These are phyloP conservation scores for Aspergillus novoparasiticus DNA, from an alignment of 2,329 filamentous ascomycete species.

Conservation along the genomic window DNA sequence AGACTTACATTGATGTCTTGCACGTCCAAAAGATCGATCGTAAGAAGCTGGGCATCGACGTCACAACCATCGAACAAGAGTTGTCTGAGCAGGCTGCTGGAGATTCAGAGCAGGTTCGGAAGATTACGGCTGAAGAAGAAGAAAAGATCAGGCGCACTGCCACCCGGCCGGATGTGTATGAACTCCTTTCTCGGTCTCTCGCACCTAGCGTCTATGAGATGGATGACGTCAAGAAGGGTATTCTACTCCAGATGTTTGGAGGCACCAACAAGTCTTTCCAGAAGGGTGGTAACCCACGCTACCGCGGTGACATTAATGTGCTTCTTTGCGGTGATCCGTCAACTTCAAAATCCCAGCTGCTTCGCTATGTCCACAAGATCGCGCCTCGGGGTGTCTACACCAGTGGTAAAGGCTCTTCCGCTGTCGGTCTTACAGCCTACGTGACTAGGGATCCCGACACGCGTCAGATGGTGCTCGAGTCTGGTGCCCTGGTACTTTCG, in stretches of 20 bases:
- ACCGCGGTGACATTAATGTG: slow-evolving; percentile 96
- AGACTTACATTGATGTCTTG: slow-evolving; percentile 93
- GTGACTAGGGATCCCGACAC: slow-evolving; percentile 75
- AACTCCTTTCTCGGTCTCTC: slow-evolving; percentile 84
- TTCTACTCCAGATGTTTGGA: slow-evolving; percentile 92
- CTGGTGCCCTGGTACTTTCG: slow-evolving; percentile 71
- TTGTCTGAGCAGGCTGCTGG: slow-evolving; percentile 72
- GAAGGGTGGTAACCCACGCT: slow-evolving; percentile 92
- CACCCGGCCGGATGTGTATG: slow-evolving; percentile 83
- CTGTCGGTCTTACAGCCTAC: slow-evolving; percentile 76
- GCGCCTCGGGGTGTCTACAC: slow-evolving; percentile 84
- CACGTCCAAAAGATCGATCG: slow-evolving; percentile 97
- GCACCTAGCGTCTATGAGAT: slow-evolving; percentile 96
- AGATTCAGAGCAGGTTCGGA: slow-evolving; percentile 78
- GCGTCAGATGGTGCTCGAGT: slow-evolving; percentile 72
- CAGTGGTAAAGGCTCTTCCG: slow-evolving; percentile 74
- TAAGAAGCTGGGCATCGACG: slow-evolving; percentile 88
- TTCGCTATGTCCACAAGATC: slow-evolving; percentile 96
- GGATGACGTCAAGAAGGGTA: slow-evolving; percentile 99
- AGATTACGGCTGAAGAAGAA: slow-evolving; percentile 83
- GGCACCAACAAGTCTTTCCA: slow-evolving; percentile 98
- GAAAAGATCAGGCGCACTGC: slow-evolving; percentile 82
- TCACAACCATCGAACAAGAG: slow-evolving; percentile 82
- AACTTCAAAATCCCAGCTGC: slow-evolving; percentile 91
- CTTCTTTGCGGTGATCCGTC: slow-evolving; percentile 96